Conservation (phyloP, 192 early-diverging fungal species). For the Phycomyces nitens region DNA sequence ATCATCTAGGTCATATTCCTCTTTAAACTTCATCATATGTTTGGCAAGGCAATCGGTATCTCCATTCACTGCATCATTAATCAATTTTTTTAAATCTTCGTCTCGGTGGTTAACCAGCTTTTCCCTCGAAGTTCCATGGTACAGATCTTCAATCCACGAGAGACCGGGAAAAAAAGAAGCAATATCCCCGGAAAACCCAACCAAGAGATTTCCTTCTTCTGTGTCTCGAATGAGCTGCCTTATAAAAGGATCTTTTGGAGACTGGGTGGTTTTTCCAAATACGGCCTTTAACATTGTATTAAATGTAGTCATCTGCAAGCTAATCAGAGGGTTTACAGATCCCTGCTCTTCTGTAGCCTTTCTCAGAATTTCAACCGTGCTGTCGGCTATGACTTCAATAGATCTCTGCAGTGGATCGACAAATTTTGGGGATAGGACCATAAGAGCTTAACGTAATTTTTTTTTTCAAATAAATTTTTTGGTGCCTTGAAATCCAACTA, state of each 20-base stretch:
- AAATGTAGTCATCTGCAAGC: no score
- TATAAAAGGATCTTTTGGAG: background rate
- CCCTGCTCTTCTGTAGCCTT: no score
- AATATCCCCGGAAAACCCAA: background rate
- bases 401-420: no score
- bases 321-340: no score
- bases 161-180: background rate
- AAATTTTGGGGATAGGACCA: no score
- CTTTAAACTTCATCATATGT: background rate
- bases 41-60: background rate
- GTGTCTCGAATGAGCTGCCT: background rate
- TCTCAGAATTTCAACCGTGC: no score
- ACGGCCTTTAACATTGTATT: no score
- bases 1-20: background rate
- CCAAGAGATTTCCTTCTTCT: background rate
- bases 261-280: background rate
- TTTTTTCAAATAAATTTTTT: no score
- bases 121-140: background rate
- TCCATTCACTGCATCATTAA: background rate
- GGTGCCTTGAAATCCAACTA: no score
- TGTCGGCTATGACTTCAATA: no score
- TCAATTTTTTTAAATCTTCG: background rate
- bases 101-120: background rate
- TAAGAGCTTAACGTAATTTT: no score
- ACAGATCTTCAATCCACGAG: background rate